Conservation (phyloP, 2,329 filamentous ascomycete genomes). For the Paraphoma chrysanthemicola region DNA sequence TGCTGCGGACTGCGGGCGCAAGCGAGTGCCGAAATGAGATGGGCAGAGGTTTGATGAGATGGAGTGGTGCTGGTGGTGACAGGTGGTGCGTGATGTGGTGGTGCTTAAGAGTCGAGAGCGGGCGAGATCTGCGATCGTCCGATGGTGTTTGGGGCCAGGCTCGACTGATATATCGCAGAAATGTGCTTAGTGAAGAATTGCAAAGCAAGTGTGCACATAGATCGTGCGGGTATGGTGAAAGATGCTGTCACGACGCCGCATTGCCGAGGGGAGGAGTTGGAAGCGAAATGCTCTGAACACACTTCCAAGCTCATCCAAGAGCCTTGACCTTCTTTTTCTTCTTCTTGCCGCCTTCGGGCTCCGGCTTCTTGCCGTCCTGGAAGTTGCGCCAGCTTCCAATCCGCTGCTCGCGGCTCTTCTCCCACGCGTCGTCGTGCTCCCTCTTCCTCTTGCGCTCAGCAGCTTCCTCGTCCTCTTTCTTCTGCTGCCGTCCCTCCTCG, state of each 20-base stretch:
- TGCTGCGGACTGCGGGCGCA: constrained; percentile 4
- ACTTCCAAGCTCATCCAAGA: constrained; percentile 49
- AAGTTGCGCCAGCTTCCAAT: constrained; percentile 96
- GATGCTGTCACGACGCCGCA: too few species aligned
- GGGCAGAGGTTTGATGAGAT: not conserved
- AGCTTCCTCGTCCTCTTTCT: constrained; percentile 82
- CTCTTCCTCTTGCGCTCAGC: constrained; percentile 69
- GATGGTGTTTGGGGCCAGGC: not conserved
- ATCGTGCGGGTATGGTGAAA: too few species aligned
- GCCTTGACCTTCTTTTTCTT: constrained; percentile 63
- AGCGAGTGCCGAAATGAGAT: constrained; percentile 5
- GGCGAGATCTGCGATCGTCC: not conserved
- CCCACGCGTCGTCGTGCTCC: constrained; percentile 94
- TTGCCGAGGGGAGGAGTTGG: not conserved
- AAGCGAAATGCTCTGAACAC: not conserved
- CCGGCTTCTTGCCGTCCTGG: constrained; percentile 68
- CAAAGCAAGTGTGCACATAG: too few species aligned
- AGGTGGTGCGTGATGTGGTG: not conserved
- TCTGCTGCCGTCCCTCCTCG: constrained; percentile 90
- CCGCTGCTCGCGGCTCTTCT: constrained; percentile 85
- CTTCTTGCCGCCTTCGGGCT: constrained; percentile 54
- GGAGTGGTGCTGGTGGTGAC: not conserved
- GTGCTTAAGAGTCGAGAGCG: not conserved
- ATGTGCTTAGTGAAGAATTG: too few species aligned
- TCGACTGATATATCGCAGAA: not conserved